Conservation (phyloP, 23 red algal species). For the Pyropia haitanensis region DNA sequence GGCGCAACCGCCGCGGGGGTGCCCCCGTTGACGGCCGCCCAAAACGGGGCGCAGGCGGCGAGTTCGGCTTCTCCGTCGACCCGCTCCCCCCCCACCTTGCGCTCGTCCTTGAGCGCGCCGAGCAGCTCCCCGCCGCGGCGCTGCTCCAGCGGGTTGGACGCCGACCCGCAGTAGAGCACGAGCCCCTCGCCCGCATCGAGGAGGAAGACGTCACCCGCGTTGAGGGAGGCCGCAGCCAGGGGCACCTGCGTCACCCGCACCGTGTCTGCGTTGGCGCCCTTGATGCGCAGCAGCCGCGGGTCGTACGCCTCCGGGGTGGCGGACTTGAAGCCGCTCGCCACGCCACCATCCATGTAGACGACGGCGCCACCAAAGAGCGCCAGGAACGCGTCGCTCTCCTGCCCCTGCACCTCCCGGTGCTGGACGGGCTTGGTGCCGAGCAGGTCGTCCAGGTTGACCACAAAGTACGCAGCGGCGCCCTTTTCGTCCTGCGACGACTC, state of each 20-base stretch:
- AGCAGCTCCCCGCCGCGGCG: no score
- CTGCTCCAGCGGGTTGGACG: no score
- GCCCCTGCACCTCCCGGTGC: conserved; percentile 56
- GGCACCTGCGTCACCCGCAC: conserved; percentile 52
- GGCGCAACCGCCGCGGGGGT: background rate
- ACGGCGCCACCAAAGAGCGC: conserved; percentile 39
- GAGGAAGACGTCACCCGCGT: conserved; percentile 48
- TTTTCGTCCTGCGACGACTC: conserved; percentile 57
- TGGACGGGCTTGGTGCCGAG: conserved; percentile 52
- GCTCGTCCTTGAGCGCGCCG: no score
- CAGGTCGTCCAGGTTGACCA: conserved; percentile 71
- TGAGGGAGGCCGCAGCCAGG: conserved; percentile 27
- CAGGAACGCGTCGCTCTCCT: conserved; percentile 37
- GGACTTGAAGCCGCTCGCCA: conserved; percentile 50
- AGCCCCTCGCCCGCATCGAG: conserved; percentile 29
- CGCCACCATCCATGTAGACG: conserved; percentile 52
- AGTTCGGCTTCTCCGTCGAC: no score
- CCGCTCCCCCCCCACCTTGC: no score
- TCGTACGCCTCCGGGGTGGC: conserved; percentile 41
- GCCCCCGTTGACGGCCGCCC: no score
- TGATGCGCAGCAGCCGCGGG: conserved; percentile 37
- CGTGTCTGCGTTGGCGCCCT: conserved; percentile 1
- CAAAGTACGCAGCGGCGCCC: conserved; percentile 58
- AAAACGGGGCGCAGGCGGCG: no score
- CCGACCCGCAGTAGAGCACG: background rate